These are phyloP conservation scores for Dioszegia crocea DNA, from an alignment of 768 basidiomycete genomes.

Conservation along the genomic window DNA sequence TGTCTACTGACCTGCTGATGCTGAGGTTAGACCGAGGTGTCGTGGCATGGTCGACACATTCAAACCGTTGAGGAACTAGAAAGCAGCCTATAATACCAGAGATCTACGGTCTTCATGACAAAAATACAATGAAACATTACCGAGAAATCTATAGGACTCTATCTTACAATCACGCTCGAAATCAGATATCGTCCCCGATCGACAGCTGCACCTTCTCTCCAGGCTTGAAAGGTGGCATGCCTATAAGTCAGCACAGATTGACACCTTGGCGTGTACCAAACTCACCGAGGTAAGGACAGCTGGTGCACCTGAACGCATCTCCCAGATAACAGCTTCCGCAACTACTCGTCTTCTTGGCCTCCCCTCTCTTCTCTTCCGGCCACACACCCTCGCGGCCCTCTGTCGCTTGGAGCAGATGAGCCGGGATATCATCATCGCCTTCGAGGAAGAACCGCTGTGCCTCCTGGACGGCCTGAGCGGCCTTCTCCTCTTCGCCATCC, in stretches of 20 bases:
- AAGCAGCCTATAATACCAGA: too few relatives aligned
- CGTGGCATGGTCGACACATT: too few relatives aligned
- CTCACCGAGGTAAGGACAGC: constrained; percentile 93
- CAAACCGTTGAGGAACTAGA: too few relatives aligned
- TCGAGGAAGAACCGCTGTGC: constrained; percentile 51
- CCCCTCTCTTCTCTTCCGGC: constrained; percentile 46
- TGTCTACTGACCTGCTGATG: too few relatives aligned
- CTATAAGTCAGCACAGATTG: constrained; percentile 52
- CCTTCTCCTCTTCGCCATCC: constrained; percentile 62
- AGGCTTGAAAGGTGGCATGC: constrained; percentile 94
- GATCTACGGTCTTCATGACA: too few relatives aligned
- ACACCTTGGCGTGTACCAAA: constrained; percentile 26
- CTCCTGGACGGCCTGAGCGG: constrained; percentile 52
- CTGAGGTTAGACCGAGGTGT: too few relatives aligned
- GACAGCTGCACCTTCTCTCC: constrained; percentile 95
- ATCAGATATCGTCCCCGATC: constrained; percentile 79
- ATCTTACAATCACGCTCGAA: not conserved
- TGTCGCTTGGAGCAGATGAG: constrained; percentile 39
- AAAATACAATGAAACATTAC: not conserved
- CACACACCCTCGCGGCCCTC: constrained; percentile 47
- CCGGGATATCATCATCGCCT: constrained; percentile 57
- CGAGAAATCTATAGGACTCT: not conserved
- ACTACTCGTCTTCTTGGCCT: constrained; percentile 65
- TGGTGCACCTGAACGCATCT: constrained; percentile 93
- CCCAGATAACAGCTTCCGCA: constrained; percentile 97